Evolutionary conservation across 2,329 filamentous ascomycete species (phyloP).

Genomic region (Penicillium capsulatum): DNA sequence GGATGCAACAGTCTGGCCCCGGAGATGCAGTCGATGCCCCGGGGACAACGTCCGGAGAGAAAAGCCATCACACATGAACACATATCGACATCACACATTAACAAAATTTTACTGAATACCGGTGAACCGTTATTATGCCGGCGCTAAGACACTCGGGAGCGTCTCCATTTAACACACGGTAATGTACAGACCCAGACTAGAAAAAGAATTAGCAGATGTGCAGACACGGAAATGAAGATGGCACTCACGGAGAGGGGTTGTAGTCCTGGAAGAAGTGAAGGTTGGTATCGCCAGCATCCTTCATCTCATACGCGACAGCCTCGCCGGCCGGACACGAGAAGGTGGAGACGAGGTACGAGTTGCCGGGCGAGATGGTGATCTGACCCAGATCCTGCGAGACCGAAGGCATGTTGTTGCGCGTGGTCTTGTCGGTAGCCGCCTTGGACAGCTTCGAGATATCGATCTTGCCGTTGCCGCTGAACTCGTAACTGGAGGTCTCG

Average conservation of each 20-base stretch:
- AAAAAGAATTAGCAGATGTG: slow-evolving; percentile 12
- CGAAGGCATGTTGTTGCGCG: slow-evolving; percentile 51
- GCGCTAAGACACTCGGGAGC: not conserved
- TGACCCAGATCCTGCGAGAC: slow-evolving; percentile 44
- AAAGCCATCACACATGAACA: not conserved
- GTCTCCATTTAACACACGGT: slow-evolving; percentile 36
- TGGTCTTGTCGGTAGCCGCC: slow-evolving; percentile 48
- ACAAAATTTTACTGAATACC: not conserved
- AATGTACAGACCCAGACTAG: slow-evolving; percentile 41
- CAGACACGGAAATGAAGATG: not conserved
- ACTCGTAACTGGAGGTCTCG: slow-evolving; percentile 57
- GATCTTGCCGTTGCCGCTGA: slow-evolving; percentile 52
- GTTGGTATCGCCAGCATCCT: slow-evolving; percentile 47
- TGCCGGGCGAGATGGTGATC: slow-evolving; percentile 50
- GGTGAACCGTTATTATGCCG: not conserved
- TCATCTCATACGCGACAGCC: slow-evolving; percentile 52
- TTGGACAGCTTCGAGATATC: slow-evolving; percentile 50
- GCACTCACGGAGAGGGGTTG: slow-evolving; percentile 49
- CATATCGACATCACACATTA: not conserved
- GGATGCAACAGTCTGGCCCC: not conserved
- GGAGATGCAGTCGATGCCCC: not conserved
- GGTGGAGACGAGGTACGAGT: slow-evolving; percentile 51
- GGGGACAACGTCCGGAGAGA: not conserved
- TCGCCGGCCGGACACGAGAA: slow-evolving; percentile 54
- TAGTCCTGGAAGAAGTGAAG: slow-evolving; percentile 63